Conservation (phyloP, 176 grass and related monocot species). For the Guadua angustifolia region DNA sequence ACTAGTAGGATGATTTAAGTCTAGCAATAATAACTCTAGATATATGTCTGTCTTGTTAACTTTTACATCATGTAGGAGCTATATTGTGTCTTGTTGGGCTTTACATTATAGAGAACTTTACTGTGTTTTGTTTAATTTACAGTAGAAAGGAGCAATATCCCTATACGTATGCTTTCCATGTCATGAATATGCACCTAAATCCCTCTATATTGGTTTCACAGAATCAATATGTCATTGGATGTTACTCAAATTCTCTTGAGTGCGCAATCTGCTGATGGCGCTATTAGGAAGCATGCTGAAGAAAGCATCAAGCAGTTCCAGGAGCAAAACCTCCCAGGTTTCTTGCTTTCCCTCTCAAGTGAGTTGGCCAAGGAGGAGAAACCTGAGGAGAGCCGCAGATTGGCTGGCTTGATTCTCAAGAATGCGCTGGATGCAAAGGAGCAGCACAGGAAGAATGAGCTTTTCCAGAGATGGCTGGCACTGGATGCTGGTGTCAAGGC, state of each 20-base stretch:
- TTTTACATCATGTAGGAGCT: not conserved
- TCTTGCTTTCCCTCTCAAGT: constrained; percentile 63
- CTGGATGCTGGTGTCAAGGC: constrained; percentile 64
- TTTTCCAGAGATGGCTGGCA: constrained; percentile 81
- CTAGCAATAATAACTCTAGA: not conserved
- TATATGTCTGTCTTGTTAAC: not conserved
- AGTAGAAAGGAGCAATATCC: not conserved
- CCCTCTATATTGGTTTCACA: constrained; percentile 24
- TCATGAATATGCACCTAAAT: not conserved
- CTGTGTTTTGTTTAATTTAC: not conserved
- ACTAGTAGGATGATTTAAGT: not conserved
- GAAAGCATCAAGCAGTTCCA: constrained; percentile 86
- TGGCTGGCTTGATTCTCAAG: constrained; percentile 84
- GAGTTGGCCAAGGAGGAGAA: constrained; percentile 76
- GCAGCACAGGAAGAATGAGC: constrained; percentile 76
- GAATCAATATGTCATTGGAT: constrained; percentile 75
- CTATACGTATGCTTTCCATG: not conserved
- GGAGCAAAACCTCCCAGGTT: constrained; percentile 80
- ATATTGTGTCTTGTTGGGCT: not conserved
- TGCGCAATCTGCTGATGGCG: constrained; percentile 67
- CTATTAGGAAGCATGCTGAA: constrained; percentile 72
- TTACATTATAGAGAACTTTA: not conserved
- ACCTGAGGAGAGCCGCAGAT: constrained; percentile 73
- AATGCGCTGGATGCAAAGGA: constrained; percentile 85
- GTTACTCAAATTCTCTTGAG: constrained; percentile 81